Percentiles rank a stretch among this genome's conserved stretches.
These are phyloP conservation scores for Capsaspora owczarzaki DNA, from an alignment of 78 protist species.

Conservation along the genomic window DNA sequence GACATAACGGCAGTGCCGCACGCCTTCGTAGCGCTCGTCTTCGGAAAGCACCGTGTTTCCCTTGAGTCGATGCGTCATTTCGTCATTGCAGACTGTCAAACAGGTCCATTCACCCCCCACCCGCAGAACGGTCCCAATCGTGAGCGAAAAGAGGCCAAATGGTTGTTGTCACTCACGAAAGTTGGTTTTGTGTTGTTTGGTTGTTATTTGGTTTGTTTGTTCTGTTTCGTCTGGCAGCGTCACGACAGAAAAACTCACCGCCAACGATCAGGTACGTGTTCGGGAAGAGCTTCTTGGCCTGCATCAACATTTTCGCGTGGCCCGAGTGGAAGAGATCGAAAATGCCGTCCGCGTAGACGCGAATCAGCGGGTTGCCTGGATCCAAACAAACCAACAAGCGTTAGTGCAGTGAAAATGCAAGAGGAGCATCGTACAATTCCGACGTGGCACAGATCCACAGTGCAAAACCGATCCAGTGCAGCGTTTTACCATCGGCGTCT, in stretches of 20 bases:
- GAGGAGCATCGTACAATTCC: no score
- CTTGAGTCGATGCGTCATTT: conserved; percentile 49
- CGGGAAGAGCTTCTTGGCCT: conserved; percentile 54
- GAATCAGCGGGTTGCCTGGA: neutral
- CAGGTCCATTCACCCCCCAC: no score
- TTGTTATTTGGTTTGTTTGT: no score
- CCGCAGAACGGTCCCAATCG: no score
- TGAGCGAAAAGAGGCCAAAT: no score
- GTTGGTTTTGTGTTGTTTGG: no score
- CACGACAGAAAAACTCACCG: conserved; percentile 12
- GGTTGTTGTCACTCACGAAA: no score
- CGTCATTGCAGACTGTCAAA: conserved; percentile 59
- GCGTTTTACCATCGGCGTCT: no score
- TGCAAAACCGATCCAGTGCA: no score
- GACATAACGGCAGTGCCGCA: conserved; percentile 65
- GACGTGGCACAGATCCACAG: no score
- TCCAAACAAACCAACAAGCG: no score
- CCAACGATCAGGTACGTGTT: conserved; percentile 61
- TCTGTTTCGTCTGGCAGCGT: neutral
- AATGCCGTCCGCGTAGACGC: conserved; percentile 66
- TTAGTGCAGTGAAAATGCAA: no score
- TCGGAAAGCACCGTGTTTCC: conserved; percentile 59
- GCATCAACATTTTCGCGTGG: conserved; percentile 54
- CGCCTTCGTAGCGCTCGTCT: conserved; percentile 52
- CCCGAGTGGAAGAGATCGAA: conserved; percentile 63